Evolutionary conservation across 495 filamentous ascomycete species (phyloP).

Genomic region (Penicillium psychrofluorescens): DNA sequence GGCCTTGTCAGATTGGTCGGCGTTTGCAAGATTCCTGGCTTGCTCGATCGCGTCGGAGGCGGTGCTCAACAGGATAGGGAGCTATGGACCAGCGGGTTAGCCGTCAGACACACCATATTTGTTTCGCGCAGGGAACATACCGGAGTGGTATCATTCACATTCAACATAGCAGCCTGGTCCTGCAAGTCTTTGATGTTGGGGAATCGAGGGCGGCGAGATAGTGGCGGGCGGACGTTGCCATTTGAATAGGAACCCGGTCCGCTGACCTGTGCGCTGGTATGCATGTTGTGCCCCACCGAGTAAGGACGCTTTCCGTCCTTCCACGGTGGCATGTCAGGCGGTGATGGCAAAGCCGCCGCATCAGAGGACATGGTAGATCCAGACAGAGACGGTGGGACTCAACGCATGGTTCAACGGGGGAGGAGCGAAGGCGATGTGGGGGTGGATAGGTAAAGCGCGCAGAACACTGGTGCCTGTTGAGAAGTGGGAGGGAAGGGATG

Average conservation of each 20-base stretch:
- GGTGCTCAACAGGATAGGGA: constrained; percentile 23
- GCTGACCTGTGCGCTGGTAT: constrained; percentile 18
- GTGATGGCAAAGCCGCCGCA: constrained; percentile 37
- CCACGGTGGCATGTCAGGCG: constrained; percentile 30
- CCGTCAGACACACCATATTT: too few relatives aligned
- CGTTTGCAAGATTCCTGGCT: constrained; percentile 31
- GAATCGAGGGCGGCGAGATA: constrained; percentile 30
- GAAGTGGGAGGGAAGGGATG: too few relatives aligned
- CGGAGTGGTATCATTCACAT: constrained; percentile 33
- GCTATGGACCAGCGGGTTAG: constrained; percentile 11
- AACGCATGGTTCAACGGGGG: constrained; percentile 18
- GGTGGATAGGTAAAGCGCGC: too few relatives aligned
- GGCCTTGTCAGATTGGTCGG: constrained; percentile 51
- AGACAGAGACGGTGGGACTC: constrained; percentile 10
- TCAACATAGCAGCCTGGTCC: constrained; percentile 34
- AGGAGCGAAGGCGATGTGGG: background rate
- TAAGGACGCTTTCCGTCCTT: constrained; percentile 22
- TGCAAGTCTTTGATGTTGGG: constrained; percentile 73
- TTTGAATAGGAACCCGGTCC: constrained; percentile 20
- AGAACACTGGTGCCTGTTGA: too few relatives aligned
- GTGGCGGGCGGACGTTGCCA: constrained; percentile 6
- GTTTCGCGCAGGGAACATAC: constrained; percentile 19
- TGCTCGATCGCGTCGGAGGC: constrained; percentile 31
- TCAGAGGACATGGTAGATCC: constrained; percentile 35
- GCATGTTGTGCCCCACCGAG: constrained; percentile 24